Evolutionary conservation across 768 basidiomycete genomes (phyloP).

Genomic region (Leccinum ochraceum): DNA sequence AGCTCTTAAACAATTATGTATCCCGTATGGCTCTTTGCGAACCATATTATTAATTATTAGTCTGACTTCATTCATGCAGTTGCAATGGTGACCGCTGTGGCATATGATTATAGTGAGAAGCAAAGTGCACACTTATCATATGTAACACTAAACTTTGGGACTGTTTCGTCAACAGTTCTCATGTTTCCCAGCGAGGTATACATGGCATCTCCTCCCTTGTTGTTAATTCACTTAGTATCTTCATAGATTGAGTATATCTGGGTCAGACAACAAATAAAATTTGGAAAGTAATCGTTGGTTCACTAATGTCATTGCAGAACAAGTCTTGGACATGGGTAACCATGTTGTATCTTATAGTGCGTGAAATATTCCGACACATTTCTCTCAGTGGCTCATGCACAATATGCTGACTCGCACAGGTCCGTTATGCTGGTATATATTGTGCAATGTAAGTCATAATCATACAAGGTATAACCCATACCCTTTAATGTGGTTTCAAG

Average conservation of each 20-base stretch:
- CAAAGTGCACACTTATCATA: not conserved
- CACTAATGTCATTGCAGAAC: too few species aligned
- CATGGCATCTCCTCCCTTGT: not conserved
- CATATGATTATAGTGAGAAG: not conserved
- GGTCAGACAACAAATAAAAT: not conserved
- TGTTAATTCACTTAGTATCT: not conserved
- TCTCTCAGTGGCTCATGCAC: too few species aligned
- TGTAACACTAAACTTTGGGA: not conserved
- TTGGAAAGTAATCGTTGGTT: not conserved
- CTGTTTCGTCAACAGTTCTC: not conserved
- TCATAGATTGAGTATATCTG: not conserved
- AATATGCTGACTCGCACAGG: too few species aligned
- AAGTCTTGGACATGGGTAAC: too few species aligned
- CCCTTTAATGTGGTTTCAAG: too few species aligned
- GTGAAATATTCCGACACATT: too few species aligned
- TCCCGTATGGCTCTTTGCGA: not conserved
- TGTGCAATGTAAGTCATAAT: too few species aligned
- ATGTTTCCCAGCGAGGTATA: not conserved
- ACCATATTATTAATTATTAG: not conserved
- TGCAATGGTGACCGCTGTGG: not conserved
- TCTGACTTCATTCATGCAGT: not conserved
- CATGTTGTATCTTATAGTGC: too few species aligned
- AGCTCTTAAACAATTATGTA: too few species aligned
- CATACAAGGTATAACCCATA: too few species aligned
- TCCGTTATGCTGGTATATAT: too few species aligned